These are phyloP conservation scores for Comarum palustre DNA, from an alignment of 306 rosid species.

Conservation along the genomic window DNA sequence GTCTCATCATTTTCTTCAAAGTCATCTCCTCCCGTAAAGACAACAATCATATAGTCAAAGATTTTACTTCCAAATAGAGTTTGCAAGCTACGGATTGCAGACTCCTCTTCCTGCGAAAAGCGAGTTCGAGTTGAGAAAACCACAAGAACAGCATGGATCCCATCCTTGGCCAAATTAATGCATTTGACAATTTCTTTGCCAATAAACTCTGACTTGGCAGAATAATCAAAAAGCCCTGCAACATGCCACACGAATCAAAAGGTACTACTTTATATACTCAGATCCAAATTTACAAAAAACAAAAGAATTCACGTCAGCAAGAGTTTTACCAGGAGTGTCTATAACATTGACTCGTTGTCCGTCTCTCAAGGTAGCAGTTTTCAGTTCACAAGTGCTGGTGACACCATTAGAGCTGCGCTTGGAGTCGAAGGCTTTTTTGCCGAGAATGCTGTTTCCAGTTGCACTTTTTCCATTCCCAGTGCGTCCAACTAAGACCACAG, in stretches of 20 bases:
- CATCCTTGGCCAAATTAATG: conserved; percentile 82
- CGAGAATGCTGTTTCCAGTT: conserved; percentile 75
- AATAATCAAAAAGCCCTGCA: conserved; percentile 70
- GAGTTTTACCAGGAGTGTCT: conserved; percentile 82
- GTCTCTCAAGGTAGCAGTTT: conserved; percentile 42
- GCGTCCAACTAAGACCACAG: conserved; percentile 74
- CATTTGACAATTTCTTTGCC: conserved; percentile 85
- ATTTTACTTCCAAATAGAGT: conserved; percentile 72
- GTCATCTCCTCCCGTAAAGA: conserved; percentile 86
- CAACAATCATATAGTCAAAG: conserved; percentile 63
- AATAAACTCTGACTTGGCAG: conserved; percentile 55
- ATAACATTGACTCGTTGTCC: conserved; percentile 68
- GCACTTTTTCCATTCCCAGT: conserved; percentile 97
- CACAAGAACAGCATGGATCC: conserved; percentile 76
- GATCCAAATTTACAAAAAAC: neutral
- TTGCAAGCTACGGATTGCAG: conserved; percentile 64
- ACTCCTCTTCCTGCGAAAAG: conserved; percentile 65
- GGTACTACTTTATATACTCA: neutral
- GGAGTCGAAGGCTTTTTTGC: conserved; percentile 63
- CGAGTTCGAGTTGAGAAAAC: conserved; percentile 74
- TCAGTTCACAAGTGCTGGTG: conserved; percentile 62
- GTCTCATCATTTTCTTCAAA: conserved; percentile 72
- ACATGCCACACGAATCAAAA: conserved; percentile 4
- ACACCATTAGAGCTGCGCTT: conserved; percentile 53
- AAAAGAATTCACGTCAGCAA: neutral